Base-by-base conservation (phyloP, 2,329 filamentous ascomycete species). In the Aspergillus fructus region DNA sequence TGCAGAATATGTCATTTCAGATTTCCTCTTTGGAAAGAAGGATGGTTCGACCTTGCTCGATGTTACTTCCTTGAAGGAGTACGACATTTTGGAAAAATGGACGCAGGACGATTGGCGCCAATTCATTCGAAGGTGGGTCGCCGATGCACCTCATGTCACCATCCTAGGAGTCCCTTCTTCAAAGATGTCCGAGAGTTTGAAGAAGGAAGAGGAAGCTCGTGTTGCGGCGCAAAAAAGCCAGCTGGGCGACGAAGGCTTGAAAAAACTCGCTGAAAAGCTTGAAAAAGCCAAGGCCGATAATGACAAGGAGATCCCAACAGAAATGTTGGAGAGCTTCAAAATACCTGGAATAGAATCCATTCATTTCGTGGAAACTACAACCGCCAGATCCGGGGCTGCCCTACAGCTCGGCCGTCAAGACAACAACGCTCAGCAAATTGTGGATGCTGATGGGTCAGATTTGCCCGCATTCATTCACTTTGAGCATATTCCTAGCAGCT, bases 381-480 rank as follows among this genome's bases (percentile, higher is more conserved):
- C 92, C 17, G 94, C 93, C 34, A 85, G 92, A 24, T 89, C 90
- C 47, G 94, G 94, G 30, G 78, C 87, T 59, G 94, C 93, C 13
- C 84, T 87, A 65, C 82, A 85, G 61, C 78, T 92, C 49, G 93
- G 92, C 0, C 76, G 81, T 23, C 80, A 83, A 0, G 76, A 86
- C 30, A 93, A 91, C 63, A 73, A 82, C 4, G 85, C 91, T 4
- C 94, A 99, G 73, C 81, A 85, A 59, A 75, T 88, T 49, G 85
- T 99, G 49, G 90, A 97, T 70, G 78, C 81, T 13, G 85, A 91
- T 41, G 81, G 83, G 39, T 74, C 79, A 6, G 79, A 81, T 15
- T 71, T 87, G n/a, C 89, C 91, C 0, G 79, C 97, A 2, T 99
- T 97, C 74, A 82, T 99, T n/a, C 93, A 99, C 74, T 99, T 96